A percentile compares a stretch with the other conserved stretches of the same genome.
Conservation (phyloP, 371 early-diverging fungal species). For the Mortierella sp. region DNA sequence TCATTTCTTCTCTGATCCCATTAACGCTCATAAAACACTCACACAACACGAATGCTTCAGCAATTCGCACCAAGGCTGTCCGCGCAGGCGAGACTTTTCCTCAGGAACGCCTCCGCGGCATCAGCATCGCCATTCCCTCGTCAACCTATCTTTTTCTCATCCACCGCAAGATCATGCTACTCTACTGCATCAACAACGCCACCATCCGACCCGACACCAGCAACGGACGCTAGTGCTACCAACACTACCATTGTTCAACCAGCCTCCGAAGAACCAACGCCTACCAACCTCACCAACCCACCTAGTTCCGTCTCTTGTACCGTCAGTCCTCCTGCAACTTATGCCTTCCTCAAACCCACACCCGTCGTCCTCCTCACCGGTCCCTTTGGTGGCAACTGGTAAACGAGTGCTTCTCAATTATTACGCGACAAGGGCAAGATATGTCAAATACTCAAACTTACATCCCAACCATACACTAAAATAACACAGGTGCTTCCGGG, state of each 20-base stretch:
- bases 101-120: not conserved
- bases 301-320: slow-evolving; percentile 35
- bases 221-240: not conserved
- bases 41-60: slow-evolving; percentile 10
- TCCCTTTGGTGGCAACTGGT: slow-evolving; percentile 59
- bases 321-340: slow-evolving; percentile 39
- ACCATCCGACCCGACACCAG: slow-evolving; percentile 5
- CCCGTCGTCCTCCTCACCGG: slow-evolving; percentile 56
- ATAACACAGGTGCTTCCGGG: slow-evolving; percentile 43
- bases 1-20: not conserved
- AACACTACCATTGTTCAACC: not conserved
- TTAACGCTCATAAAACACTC: not conserved
- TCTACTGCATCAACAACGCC: not conserved
- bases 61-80: slow-evolving; percentile 22
- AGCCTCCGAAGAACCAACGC: slow-evolving; percentile 9
- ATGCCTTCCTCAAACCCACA: slow-evolving; percentile 55
- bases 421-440: not conserved
- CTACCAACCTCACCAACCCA: slow-evolving; percentile 31
- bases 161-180: slow-evolving; percentile 23
- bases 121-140: slow-evolving; percentile 29
- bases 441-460: not conserved
- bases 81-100: slow-evolving; percentile 13
- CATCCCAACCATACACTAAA: not conserved
- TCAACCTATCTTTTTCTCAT: slow-evolving; percentile 31
- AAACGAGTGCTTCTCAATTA: not conserved